Evolutionary conservation across 169 alveolate genomes (phyloP).

Genomic region (Neospora caninum): DNA sequence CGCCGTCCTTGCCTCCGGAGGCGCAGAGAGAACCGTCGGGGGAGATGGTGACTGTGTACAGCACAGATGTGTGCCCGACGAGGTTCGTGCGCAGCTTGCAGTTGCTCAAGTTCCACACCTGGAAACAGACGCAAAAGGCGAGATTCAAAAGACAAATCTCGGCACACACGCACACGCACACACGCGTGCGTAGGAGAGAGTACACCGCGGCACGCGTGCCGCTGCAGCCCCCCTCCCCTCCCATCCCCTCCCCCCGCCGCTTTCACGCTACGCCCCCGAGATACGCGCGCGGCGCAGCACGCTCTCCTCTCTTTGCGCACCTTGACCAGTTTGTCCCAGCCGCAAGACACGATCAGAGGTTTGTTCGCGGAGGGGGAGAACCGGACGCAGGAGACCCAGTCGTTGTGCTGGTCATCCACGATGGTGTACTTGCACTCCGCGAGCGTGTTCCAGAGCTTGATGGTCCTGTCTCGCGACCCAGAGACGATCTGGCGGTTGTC

Average conservation of each 20-base stretch:
- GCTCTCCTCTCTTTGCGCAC: slow-evolving; percentile 60
- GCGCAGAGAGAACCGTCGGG: slow-evolving; percentile 98
- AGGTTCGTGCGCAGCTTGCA: slow-evolving; percentile 93
- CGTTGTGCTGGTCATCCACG: slow-evolving; percentile 93
- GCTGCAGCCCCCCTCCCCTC: neutral
- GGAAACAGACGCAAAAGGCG: neutral
- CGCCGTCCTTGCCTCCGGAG: slow-evolving; percentile 98
- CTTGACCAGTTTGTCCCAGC: slow-evolving; percentile 97
- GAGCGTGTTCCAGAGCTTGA: slow-evolving; percentile 97
- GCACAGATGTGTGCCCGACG: slow-evolving; percentile 95
- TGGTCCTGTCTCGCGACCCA: slow-evolving; percentile 97
- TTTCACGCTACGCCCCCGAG: no score
- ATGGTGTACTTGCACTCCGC: slow-evolving; percentile 97
- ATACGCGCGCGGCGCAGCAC: neutral
- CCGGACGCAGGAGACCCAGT: slow-evolving; percentile 97
- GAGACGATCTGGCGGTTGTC: slow-evolving; percentile 98
- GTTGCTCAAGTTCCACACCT: slow-evolving; percentile 93
- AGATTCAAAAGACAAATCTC: neutral
- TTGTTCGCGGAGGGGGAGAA: slow-evolving; percentile 95
- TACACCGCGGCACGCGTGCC: neutral
- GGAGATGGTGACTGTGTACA: slow-evolving; percentile 94
- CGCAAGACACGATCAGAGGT: slow-evolving; percentile 96
- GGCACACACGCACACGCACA: neutral
- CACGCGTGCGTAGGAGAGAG: no score
- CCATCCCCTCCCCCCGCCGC: neutral